Evolutionary conservation across 495 filamentous ascomycete species (phyloP), one percentile per base, ranked within the genome.

Genomic region (Hypoxylon fuscum): DNA sequence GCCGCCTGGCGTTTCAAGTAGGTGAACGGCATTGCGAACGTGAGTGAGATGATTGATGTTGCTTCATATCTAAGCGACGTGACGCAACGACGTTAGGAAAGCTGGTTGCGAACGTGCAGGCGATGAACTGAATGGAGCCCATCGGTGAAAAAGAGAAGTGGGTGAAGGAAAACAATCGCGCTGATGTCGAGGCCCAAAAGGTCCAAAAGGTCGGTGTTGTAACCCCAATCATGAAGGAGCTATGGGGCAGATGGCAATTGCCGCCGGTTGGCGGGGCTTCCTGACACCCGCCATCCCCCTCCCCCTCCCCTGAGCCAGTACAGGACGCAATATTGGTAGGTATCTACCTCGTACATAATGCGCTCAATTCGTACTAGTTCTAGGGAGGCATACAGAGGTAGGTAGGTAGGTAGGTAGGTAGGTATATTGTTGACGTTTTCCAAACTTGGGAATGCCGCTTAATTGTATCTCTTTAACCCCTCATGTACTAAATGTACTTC

Each of bases 21-120:
- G 57, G 63, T 43, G 53, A 66, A 66, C 47, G 47, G 57, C 63
- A 66, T 66, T 22, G 57, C 41, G 53, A 54, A 44, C 43, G 31
- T 20, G 44, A 18, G 57, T 53, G 37, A 58, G 44, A 52, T 18
- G 41, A 40, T 37, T 37, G 58, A 54, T 14, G 48, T 62, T 66
- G 31, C 63, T 66, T 66, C 63, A 66, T 61, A 41, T 57, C 63
- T 44, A 42, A 54, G 46, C 8, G 40, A 38, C 38, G 9, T 37
- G 32, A 43, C 40, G 20, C 11, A n/a, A 21, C 9, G 21, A 27
- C 4, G 3, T 18, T 15, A 2, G 7, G 6, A 1, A 25, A 17
- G 1, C 14, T 15, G 12, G 15, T 11, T 18, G 17, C 4, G 43
- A 15, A 18, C 29, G 5, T n/a, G 23, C 14, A 27, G 14, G 49